Evolutionary conservation across 2,329 filamentous ascomycete genomes (phyloP).

Genomic region (Talaromyces verruculosus): DNA sequence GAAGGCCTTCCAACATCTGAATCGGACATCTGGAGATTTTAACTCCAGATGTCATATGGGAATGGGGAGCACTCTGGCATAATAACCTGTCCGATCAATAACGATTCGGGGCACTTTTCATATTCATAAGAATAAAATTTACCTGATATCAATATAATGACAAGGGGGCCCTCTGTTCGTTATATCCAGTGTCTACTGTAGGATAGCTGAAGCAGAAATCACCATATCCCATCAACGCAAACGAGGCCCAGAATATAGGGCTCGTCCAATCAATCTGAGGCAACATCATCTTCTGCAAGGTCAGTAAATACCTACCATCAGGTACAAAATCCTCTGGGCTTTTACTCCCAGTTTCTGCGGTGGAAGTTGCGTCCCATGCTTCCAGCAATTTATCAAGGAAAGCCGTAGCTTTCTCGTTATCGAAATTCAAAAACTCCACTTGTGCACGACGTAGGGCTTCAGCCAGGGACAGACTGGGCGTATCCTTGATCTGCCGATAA

Average conservation of each 20-base stretch:
- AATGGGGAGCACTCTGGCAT: too few species aligned
- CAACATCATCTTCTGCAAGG: slow-evolving; percentile 27
- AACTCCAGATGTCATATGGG: too few species aligned
- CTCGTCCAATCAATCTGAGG: slow-evolving; percentile 28
- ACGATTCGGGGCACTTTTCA: too few species aligned
- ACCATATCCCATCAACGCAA: slow-evolving; percentile 28
- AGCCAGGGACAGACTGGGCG: slow-evolving; percentile 21
- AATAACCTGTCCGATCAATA: too few species aligned
- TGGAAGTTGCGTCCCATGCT: slow-evolving; percentile 15
- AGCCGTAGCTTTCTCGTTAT: slow-evolving; percentile 22
- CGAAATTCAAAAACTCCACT: slow-evolving; percentile 25
- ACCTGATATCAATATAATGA: too few species aligned
- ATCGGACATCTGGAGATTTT: too few species aligned
- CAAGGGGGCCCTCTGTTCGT: too few species aligned
- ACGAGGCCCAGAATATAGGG: slow-evolving; percentile 30
- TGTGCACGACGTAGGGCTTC: slow-evolving; percentile 26
- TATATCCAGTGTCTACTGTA: too few species aligned
- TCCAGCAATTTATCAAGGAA: slow-evolving; percentile 27
- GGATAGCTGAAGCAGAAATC: slow-evolving; percentile 24
- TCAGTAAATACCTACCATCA: slow-evolving; percentile 25
- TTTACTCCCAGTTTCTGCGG: background rate
- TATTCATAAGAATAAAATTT: too few species aligned
- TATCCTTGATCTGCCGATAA: slow-evolving; percentile 26
- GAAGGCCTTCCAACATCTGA: too few species aligned
- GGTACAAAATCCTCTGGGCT: slow-evolving; percentile 26